Evolutionary conservation across 352 stramenopile genomes (phyloP).

Genomic region (Albugo candida): DNA sequence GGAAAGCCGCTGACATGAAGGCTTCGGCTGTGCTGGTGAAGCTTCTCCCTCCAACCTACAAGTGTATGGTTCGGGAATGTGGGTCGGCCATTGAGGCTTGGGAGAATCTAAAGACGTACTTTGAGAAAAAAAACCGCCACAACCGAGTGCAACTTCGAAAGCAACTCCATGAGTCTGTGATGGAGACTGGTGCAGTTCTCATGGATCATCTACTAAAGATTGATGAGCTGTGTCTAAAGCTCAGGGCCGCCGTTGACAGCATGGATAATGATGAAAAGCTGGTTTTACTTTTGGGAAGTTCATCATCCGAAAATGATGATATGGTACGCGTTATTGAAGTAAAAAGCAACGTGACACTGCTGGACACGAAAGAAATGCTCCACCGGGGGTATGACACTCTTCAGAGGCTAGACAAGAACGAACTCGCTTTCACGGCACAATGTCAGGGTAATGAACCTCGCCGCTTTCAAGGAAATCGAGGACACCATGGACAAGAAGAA

Average conservation of each 20-base stretch:
- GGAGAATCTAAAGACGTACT: constrained; percentile 7
- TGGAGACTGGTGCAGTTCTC: neutral
- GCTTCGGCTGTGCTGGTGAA: neutral
- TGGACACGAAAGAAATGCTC: constrained; percentile 11
- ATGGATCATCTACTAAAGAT: constrained; percentile 11
- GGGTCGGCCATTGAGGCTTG: constrained; percentile 1
- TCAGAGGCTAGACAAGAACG: neutral
- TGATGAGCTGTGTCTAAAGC: constrained; percentile 7
- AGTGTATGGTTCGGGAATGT: constrained; percentile 4
- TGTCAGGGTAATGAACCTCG: too few relatives aligned
- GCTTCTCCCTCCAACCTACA: constrained; percentile 5
- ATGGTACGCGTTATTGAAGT: constrained; percentile 11
- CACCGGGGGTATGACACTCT: constrained; percentile 2
- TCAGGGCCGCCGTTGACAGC: constrained; percentile 5
- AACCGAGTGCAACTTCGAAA: constrained; percentile 12
- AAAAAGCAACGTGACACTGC: constrained; percentile 1
- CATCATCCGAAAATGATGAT: constrained; percentile 6
- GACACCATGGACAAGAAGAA: too few relatives aligned
- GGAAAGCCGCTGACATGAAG: neutral
- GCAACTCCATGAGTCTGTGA: constrained; percentile 8
- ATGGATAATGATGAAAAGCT: constrained; percentile 7
- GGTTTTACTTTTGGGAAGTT: constrained; percentile 5
- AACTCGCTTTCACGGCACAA: too few relatives aligned
- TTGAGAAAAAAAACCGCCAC: constrained; percentile 10
- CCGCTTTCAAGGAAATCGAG: too few relatives aligned